Evolutionary conservation across 2,329 filamentous ascomycete species (phyloP).

Genomic region (Cytospora schulzeri): DNA sequence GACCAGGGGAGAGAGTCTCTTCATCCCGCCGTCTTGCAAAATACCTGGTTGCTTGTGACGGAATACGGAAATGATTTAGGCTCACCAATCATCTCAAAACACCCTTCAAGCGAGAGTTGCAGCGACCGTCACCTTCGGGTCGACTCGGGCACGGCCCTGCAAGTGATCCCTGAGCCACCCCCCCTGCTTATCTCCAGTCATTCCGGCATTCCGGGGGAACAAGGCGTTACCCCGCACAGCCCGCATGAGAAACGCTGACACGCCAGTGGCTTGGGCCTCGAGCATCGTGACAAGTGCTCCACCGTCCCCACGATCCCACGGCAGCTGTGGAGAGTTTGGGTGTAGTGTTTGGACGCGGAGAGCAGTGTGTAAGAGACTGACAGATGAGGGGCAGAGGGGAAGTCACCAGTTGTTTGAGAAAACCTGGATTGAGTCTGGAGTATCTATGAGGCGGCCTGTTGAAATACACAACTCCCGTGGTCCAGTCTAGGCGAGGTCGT

Average conservation of each 20-base stretch:
- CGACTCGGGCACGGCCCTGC: not conserved
- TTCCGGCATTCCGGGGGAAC: not conserved
- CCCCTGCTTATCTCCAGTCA: not conserved
- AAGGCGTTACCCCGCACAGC: not conserved
- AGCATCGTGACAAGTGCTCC: not conserved
- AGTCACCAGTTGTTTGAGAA: no score
- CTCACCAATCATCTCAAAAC: not conserved
- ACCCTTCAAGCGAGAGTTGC: slow-evolving; percentile 29
- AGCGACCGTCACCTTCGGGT: slow-evolving; percentile 18
- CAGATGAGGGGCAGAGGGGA: not conserved
- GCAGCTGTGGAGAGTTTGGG: not conserved
- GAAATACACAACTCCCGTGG: no score
- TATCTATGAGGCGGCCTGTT: no score
- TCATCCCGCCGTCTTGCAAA: not conserved
- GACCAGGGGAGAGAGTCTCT: no score
- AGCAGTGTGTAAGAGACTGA: not conserved
- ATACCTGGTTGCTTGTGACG: no score
- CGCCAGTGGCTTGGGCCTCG: not conserved
- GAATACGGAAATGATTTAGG: not conserved
- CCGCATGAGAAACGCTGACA: not conserved
- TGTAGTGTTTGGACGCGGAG: not conserved
- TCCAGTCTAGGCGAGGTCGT: not conserved
- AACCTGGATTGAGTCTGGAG: no score
- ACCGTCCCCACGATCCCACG: not conserved
- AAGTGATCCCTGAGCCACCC: not conserved